Base-by-base conservation (phyloP, 768 basidiomycete genomes). In the Phallus indusiatus region DNA sequence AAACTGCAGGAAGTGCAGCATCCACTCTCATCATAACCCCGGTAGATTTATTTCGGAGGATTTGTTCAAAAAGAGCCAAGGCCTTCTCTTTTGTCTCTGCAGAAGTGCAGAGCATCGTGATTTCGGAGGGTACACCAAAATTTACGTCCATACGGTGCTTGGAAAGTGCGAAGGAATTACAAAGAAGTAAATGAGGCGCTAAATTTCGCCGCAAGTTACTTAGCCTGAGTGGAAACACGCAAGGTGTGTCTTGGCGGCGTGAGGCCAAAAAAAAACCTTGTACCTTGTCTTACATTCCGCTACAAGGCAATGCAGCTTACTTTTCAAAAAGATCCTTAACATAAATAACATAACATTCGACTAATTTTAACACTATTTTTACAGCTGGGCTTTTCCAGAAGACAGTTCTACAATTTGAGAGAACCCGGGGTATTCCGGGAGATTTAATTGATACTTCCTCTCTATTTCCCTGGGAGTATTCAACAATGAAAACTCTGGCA, bases 381-480 rank as follows among this genome's bases (percentile, higher is more conserved):
- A 47, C 35, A 37, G 49, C 16, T 35, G 36, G 22, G 50, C 21
- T 18, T n/a, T 28, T 35, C 33, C 21, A 6, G 16, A 46, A n/a
- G 65, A 63, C n/a, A 94, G 73, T 66, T 98, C 92, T 12, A 96
- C 90, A 49, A 96, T 87, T 71, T 95, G 94, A 18, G 84, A 81
- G 20, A 74, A 76, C 0, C 84, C 90, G 22, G 84, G 84, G 71
- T 97, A 97, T 37, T 76, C 70, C 0, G 94, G 94, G 20, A 98
- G 72, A 67, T 94, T 85, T 46, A 98, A 78, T 60, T 82, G 69
- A 67, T 79, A 90, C 67, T 83, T 90, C 64, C 87, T 79, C 56
- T 82, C 86, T 65, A 96, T 64, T 17, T 75, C 65, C 66, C 94
- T 96, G 46, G 64, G 17, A 63, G 55, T 37, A 28, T 17, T 37